Evolutionary conservation across 1,139 yeast genomes (phyloP).

Genomic region (Waltiozyma sp.): DNA sequence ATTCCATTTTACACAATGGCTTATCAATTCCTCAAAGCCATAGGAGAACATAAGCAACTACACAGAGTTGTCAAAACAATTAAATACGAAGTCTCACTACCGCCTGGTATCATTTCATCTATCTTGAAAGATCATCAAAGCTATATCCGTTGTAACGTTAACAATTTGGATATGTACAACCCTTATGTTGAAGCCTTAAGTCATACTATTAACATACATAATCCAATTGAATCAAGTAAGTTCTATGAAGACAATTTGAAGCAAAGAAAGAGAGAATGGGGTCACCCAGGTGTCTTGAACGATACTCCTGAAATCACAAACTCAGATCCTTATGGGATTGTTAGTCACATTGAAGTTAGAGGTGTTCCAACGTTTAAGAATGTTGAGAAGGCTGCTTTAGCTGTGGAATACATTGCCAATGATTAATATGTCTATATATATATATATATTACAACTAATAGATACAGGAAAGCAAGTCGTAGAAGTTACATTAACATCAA

Average conservation of each 20-base stretch:
- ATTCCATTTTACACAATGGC: slow-evolving; percentile 45
- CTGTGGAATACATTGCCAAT: slow-evolving; percentile 16
- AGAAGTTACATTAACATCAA: no score
- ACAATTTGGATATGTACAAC: slow-evolving; percentile 8
- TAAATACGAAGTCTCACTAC: slow-evolving; percentile 33
- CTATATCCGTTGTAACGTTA: slow-evolving; percentile 19
- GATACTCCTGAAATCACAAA: slow-evolving; percentile 48
- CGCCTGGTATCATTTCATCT: slow-evolving; percentile 35
- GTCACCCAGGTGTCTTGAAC: slow-evolving; percentile 51
- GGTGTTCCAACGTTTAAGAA: slow-evolving; percentile 45
- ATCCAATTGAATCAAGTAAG: slow-evolving; percentile 16
- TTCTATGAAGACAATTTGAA: slow-evolving; percentile 20
- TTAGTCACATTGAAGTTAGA: neutral
- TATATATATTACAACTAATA: no score
- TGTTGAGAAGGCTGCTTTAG: slow-evolving; percentile 44
- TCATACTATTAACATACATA: slow-evolving; percentile 15
- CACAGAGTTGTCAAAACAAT: slow-evolving; percentile 29
- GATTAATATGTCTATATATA: no score
- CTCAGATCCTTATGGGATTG: slow-evolving; percentile 23
- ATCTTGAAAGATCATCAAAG: slow-evolving; percentile 27
- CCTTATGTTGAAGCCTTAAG: neutral
- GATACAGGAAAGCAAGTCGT: no score
- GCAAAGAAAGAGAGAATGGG: slow-evolving; percentile 33
- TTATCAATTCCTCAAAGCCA: slow-evolving; percentile 38
- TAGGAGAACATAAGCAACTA: slow-evolving; percentile 30